These are phyloP conservation scores for Diutina neorugosa DNA, from an alignment of 1,139 yeast species.

Conservation along the genomic window DNA sequence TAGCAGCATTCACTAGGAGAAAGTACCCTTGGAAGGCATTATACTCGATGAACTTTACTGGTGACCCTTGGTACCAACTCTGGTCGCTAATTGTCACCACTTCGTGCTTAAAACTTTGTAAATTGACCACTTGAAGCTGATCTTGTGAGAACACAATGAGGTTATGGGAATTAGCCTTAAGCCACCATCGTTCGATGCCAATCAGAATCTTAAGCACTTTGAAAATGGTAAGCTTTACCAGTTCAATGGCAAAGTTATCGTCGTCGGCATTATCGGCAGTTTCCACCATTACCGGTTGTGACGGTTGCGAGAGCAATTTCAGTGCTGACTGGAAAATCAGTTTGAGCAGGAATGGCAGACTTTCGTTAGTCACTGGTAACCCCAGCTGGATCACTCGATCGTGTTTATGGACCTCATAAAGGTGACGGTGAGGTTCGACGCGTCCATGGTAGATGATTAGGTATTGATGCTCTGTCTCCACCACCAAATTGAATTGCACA, in stretches of 20 bases:
- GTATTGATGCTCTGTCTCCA: not conserved
- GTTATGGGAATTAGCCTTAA: not conserved
- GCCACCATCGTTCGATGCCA: not conserved
- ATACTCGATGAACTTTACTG: not conserved
- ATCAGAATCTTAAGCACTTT: not conserved
- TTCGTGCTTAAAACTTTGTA: not conserved
- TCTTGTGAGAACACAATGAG: not conserved
- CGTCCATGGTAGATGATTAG: not conserved
- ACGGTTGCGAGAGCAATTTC: not conserved
- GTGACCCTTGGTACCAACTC: not conserved
- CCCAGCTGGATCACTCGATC: slow-evolving; percentile 1
- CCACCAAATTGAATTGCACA: not conserved
- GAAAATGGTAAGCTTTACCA: not conserved
- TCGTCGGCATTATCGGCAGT: not conserved
- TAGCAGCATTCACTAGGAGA: not conserved
- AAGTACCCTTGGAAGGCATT: not conserved
- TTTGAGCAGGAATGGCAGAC: not conserved
- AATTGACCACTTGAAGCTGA: not conserved
- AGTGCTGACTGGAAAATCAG: not conserved
- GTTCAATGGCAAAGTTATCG: not conserved
- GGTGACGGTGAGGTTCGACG: not conserved
- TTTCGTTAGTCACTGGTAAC: not conserved
- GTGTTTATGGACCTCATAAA: not conserved
- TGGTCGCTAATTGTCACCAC: not conserved
- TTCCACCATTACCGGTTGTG: not conserved